Percentiles rank a stretch among this genome's conserved stretches.
Evolutionary conservation across 495 filamentous ascomycete genomes (phyloP).

Genomic region (Trichoderma gamsii): DNA sequence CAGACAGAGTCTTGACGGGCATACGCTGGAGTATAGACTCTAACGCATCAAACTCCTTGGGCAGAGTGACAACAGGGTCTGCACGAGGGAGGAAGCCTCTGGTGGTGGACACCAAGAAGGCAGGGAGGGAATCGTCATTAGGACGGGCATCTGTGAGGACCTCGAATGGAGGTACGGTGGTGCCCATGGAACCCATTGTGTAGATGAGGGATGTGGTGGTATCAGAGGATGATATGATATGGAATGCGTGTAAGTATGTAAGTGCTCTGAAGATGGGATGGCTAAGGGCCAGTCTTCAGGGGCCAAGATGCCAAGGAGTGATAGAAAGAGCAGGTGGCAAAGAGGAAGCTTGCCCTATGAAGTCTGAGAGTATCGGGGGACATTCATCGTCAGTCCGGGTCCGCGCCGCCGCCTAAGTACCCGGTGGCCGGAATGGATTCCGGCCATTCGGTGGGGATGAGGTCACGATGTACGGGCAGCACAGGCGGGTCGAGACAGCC

Average conservation of each 20-base stretch:
- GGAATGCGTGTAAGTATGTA: not conserved
- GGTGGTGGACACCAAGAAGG: constrained; percentile 83
- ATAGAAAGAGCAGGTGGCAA: not conserved
- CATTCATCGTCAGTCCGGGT: constrained; percentile 24
- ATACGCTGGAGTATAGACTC: constrained; percentile 65
- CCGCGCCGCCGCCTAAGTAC: constrained; percentile 44
- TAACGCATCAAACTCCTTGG: constrained; percentile 62
- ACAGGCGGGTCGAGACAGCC: constrained; percentile 2
- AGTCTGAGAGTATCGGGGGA: constrained; percentile 16
- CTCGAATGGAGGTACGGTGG: constrained; percentile 28
- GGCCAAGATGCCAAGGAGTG: not conserved
- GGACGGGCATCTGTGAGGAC: constrained; percentile 37
- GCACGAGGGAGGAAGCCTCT: constrained; percentile 71
- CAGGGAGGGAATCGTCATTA: constrained; percentile 50
- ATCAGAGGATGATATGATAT: constrained; percentile 14
- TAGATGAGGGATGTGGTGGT: constrained; percentile 17
- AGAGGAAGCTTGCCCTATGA: not conserved
- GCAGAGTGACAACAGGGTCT: constrained; percentile 55
- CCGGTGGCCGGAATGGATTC: constrained; percentile 57
- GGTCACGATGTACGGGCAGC: not conserved
- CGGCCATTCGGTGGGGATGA: constrained; percentile 38
- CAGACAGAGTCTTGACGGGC: constrained; percentile 63
- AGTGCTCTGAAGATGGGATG: not conserved
- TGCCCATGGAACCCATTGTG: constrained; percentile 34
- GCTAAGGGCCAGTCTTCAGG: not conserved